Base-by-base conservation (phyloP, 495 filamentous ascomycete genomes). In the Glutinoglossum americanum region DNA sequence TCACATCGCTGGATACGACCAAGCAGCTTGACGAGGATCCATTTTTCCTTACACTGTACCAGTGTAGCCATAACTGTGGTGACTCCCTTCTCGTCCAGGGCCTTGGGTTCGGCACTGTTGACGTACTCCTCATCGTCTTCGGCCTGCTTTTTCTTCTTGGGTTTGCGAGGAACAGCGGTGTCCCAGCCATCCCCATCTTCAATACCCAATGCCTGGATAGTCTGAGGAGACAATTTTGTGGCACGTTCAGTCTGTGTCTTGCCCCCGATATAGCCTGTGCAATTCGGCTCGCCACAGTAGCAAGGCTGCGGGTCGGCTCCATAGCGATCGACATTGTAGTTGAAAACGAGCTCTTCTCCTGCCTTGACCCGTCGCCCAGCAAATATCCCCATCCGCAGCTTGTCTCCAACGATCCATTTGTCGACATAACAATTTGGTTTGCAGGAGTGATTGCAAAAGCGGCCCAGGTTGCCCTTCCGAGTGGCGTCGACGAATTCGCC, bases 371-470 rank as follows among this genome's bases (percentile, higher is more conserved):
- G 74, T 60, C 89, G 87, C 72, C 84, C 79, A 63, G 92, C 87
- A 71, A 99, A 99, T 61, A 99, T 97, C 60, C 92, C 92, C 92
- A 99, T 97, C 64, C 92, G 90, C 66, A 96, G 71, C 72, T 95
- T 96, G 64, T 93, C 85, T n/a, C 89, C 89, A 37, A 97, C 89
- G 53, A 99, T 87, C 92, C 92, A 99, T 68, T 99, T 99, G 72
- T 99, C 92, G 61, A 97, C 90, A 70, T 92, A 97, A 71, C 90
- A 96, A 64, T 99, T 99, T 0, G 92, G 92, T 66, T 92, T 94
- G 76, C 92, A 99, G 25, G 93, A 97, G 63, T 99, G 92, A 67
- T 99, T 99, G 76, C 93, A 97, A 66, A 99, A 99, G 23, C 92
- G 81, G 39, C 89, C 92, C 15, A 99, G 77, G 65, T 96, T 95